Percentiles rank a stretch among this genome's conserved stretches.
These are phyloP conservation scores for Phytopythium sindhum DNA, from an alignment of 352 stramenopile genomes.

Conservation along the genomic window DNA sequence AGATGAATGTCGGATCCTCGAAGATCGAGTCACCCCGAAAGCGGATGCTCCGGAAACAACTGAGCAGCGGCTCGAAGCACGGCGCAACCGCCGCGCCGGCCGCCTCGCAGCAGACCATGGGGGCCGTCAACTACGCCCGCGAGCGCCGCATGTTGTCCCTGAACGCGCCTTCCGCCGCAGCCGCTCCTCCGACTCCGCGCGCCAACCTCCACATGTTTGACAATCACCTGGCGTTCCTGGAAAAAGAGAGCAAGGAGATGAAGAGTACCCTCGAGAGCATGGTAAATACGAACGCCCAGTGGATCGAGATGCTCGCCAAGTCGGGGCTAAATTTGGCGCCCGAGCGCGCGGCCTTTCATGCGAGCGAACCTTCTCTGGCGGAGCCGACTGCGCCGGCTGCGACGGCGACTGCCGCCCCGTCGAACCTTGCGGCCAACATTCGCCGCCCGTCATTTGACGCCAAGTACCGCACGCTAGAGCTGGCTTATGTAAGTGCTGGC, in stretches of 20 bases:
- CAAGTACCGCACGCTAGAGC: slow-evolving; percentile 46
- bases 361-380: slow-evolving; percentile 19
- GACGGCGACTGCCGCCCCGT: slow-evolving; percentile 8
- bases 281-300: slow-evolving; percentile 70
- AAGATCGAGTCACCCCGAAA: slow-evolving; percentile 4
- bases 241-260: slow-evolving; percentile 70
- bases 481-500: slow-evolving; percentile 24
- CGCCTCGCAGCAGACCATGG: not conserved
- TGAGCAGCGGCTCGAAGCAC: slow-evolving; percentile 2
- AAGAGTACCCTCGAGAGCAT: slow-evolving; percentile 60
- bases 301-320: slow-evolving; percentile 51
- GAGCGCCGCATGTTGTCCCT: slow-evolving; percentile 3
- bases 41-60: slow-evolving; percentile 10
- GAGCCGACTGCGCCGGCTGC: slow-evolving; percentile 13
- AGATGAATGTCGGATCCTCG: slow-evolving; percentile 1
- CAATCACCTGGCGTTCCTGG: slow-evolving; percentile 61
- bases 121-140: not conserved
- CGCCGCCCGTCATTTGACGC: slow-evolving; percentile 31
- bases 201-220: slow-evolving; percentile 56
- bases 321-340: slow-evolving; percentile 16
- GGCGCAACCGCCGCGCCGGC: not conserved
- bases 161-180: slow-evolving; percentile 1
- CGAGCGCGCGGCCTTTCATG: slow-evolving; percentile 18
- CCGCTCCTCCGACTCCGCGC: slow-evolving; percentile 17
- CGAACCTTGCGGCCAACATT: slow-evolving; percentile 1